These are phyloP conservation scores for Schrenkiella parvula DNA, from an alignment of 345 rosid species.

Conservation along the genomic window DNA sequence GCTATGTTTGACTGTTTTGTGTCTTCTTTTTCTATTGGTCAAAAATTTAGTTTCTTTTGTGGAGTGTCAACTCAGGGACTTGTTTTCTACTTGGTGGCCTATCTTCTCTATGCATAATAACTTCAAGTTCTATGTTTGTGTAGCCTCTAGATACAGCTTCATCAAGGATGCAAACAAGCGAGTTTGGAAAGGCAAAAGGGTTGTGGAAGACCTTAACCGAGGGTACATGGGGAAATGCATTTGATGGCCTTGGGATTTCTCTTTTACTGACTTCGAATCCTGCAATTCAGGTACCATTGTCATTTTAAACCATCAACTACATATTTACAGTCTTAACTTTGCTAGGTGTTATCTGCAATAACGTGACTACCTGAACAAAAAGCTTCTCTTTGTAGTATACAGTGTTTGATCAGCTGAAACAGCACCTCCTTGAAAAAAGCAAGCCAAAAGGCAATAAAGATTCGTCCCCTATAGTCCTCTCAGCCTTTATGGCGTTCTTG, in stretches of 20 bases:
- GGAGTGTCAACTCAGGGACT: neutral
- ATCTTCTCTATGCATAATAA: neutral
- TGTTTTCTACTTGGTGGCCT: neutral
- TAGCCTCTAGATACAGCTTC: conserved; percentile 96
- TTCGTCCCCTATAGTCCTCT: conserved; percentile 56
- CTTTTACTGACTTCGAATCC: conserved; percentile 91
- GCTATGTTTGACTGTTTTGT: neutral
- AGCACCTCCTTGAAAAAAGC: conserved; percentile 44
- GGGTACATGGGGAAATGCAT: conserved; percentile 66
- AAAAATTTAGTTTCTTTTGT: neutral
- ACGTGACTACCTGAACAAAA: conserved; percentile 17
- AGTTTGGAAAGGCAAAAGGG: conserved; percentile 90
- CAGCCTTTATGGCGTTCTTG: conserved; percentile 80
- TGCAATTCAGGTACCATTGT: conserved; percentile 68
- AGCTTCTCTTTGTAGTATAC: conserved; percentile 55
- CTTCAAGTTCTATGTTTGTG: conserved; percentile 8
- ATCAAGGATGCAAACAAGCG: conserved; percentile 96
- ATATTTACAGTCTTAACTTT: neutral
- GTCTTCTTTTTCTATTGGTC: neutral
- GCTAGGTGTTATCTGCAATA: neutral
- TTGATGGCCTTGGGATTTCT: conserved; percentile 91
- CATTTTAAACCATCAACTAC: neutral
- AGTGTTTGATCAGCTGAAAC: conserved; percentile 92
- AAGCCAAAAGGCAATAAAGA: conserved; percentile 30
- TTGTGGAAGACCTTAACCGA: conserved; percentile 76